Conservation (phyloP, 2,329 filamentous ascomycete genomes). For the Colletotrichum filicis region DNA sequence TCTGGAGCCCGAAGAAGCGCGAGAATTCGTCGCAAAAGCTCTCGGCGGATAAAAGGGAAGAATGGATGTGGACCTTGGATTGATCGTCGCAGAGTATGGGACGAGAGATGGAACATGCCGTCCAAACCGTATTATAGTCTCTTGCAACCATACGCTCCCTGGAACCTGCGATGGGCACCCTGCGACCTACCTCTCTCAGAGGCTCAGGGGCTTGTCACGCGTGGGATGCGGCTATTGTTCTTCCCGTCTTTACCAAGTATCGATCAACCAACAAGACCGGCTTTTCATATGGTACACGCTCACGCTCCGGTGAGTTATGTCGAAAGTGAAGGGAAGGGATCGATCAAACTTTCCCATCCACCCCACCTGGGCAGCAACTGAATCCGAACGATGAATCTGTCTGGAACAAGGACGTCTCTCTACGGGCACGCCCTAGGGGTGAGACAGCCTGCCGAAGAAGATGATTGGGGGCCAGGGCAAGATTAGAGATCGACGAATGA, state of each 20-base stretch:
- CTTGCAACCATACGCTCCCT: not conserved
- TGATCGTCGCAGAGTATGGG: slow-evolving; percentile 14
- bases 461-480: not conserved
- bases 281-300: not conserved
- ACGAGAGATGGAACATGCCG: slow-evolving; percentile 8
- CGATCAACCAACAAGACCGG: not conserved
- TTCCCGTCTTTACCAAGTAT: not conserved
- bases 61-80: slow-evolving; percentile 15
- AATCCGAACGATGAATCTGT: slow-evolving; percentile 25
- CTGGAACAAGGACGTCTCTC: slow-evolving; percentile 16
- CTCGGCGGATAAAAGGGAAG: not conserved
- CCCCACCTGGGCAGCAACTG: slow-evolving; percentile 23
- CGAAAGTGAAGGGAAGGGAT: not conserved
- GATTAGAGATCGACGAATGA: slow-evolving; percentile 12
- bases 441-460: slow-evolving; percentile 1
- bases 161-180: not conserved
- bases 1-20: slow-evolving; percentile 14
- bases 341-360: slow-evolving; percentile 15
- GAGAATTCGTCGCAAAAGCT: slow-evolving; percentile 12
- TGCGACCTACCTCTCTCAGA: not conserved
- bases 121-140: not conserved
- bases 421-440: slow-evolving; percentile 13
- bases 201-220: too few species aligned
- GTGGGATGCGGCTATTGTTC: not conserved
- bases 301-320: not conserved